Evolutionary conservation across 345 rosid genomes (phyloP).

Genomic region (Anacardium occidentale): DNA sequence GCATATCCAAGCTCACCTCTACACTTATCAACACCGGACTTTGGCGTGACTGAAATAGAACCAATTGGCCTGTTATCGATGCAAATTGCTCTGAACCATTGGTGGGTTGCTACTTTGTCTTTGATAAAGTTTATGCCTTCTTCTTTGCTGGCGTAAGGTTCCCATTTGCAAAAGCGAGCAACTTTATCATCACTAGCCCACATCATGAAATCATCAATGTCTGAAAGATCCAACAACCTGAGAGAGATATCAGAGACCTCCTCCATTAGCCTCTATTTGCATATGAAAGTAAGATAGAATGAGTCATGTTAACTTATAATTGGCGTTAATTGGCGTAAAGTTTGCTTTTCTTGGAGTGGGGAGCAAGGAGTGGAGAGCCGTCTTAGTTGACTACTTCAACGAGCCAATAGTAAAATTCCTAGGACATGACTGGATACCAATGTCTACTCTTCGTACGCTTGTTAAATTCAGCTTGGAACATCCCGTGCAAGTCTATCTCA

Average conservation of each 20-base stretch:
- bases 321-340: not conserved
- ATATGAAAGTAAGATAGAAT: too few species aligned
- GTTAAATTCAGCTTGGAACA: not conserved
- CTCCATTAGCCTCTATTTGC: slow-evolving; percentile 19
- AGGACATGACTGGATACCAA: not conserved
- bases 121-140: slow-evolving; percentile 41
- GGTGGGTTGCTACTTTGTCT: slow-evolving; percentile 38
- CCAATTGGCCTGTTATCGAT: slow-evolving; percentile 49
- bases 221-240: slow-evolving; percentile 40
- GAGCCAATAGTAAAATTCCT: not conserved
- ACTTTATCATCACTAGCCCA: slow-evolving; percentile 61
- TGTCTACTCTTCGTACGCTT: too few species aligned
- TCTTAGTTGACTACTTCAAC: slow-evolving; percentile 3
- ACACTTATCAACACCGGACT: slow-evolving; percentile 36
- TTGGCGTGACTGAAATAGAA: slow-evolving; percentile 45
- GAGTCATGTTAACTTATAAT: too few species aligned
- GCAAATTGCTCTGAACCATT: slow-evolving; percentile 67
- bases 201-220: slow-evolving; percentile 60
- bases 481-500: not conserved
- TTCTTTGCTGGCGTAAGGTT: slow-evolving; percentile 50
- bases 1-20: slow-evolving; percentile 57
- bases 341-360: slow-evolving; percentile 15
- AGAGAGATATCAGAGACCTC: slow-evolving; percentile 33
- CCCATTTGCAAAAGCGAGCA: slow-evolving; percentile 51
- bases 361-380: slow-evolving; percentile 18